Conservation (phyloP, 2,329 filamentous ascomycete genomes). For the Colletotrichum viniferum region DNA sequence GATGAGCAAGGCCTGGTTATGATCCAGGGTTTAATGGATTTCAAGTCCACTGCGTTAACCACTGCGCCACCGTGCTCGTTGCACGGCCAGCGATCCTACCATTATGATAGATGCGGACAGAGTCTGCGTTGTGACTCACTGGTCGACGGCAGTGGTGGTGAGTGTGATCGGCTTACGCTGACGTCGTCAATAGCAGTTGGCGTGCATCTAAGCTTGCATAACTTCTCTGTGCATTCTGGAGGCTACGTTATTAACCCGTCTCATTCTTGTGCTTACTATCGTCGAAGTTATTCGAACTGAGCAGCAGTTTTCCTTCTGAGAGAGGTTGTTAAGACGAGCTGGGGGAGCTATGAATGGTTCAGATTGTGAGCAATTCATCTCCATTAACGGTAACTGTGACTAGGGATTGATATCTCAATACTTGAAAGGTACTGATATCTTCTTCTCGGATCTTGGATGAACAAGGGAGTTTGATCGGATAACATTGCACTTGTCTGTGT, state of each 20-base stretch:
- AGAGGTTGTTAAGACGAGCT: not conserved
- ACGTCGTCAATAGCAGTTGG: not conserved
- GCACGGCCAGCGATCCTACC: not conserved
- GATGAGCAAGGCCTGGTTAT: not conserved
- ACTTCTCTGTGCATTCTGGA: not conserved
- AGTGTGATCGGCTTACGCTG: not conserved
- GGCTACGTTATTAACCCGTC: rapidly evolving
- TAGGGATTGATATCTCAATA: not conserved
- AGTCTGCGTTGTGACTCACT: not conserved
- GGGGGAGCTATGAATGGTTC: not conserved
- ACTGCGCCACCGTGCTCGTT: not conserved
- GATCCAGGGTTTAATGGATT: not conserved
- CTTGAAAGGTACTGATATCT: not conserved
- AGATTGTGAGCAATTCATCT: not conserved
- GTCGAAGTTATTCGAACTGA: not conserved
- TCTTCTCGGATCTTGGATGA: not conserved
- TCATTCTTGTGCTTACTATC: not conserved
- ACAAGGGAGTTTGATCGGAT: rapidly evolving
- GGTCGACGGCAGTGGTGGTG: not conserved
- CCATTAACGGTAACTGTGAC: not conserved
- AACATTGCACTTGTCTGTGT: not conserved
- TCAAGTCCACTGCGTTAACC: not conserved
- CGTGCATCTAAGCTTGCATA: not conserved
- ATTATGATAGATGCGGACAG: not conserved
- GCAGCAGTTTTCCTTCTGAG: rapidly evolving